These are phyloP conservation scores for Claviceps sp. DNA, from an alignment of 2,329 filamentous ascomycete genomes.

Conservation along the genomic window DNA sequence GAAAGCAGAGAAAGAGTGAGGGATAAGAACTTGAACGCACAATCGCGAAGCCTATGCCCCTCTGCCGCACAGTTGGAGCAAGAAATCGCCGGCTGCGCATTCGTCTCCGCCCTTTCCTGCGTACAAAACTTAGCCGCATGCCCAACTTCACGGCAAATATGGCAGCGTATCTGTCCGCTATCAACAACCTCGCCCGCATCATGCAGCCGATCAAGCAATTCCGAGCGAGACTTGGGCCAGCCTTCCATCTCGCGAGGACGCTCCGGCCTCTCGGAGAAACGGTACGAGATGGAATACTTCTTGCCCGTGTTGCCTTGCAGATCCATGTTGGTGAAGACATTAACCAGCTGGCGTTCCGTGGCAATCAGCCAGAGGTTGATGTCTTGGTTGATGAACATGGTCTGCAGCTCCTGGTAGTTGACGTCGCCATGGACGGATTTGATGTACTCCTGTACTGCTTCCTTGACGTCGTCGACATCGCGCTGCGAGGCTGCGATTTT, in stretches of 20 bases:
- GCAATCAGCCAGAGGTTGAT: slow-evolving; percentile 50
- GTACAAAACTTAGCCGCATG: slow-evolving; percentile 48
- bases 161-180: slow-evolving; percentile 44
- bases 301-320: slow-evolving; percentile 54
- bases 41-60: slow-evolving; percentile 58
- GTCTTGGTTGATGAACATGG: slow-evolving; percentile 38
- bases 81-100: slow-evolving; percentile 31
- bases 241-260: slow-evolving; percentile 43
- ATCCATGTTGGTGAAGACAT: slow-evolving; percentile 56
- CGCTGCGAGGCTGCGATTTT: slow-evolving; percentile 34
- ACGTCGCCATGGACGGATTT: slow-evolving; percentile 41
- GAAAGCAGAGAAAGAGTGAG: neutral
- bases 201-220: slow-evolving; percentile 50
- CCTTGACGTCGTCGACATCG: slow-evolving; percentile 51
- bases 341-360: slow-evolving; percentile 40
- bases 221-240: slow-evolving; percentile 45
- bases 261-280: slow-evolving; percentile 42
- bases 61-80: slow-evolving; percentile 52
- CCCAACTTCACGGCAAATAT: slow-evolving; percentile 50
- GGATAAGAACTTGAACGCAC: slow-evolving; percentile 26
- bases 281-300: slow-evolving; percentile 50
- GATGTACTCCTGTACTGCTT: slow-evolving; percentile 44
- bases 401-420: slow-evolving; percentile 48
- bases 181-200: slow-evolving; percentile 53
- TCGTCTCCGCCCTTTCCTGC: slow-evolving; percentile 38